These are phyloP conservation scores for Earliella scabrosa DNA, from an alignment of 1,284 basidiomycete genomes.

Conservation along the genomic window DNA sequence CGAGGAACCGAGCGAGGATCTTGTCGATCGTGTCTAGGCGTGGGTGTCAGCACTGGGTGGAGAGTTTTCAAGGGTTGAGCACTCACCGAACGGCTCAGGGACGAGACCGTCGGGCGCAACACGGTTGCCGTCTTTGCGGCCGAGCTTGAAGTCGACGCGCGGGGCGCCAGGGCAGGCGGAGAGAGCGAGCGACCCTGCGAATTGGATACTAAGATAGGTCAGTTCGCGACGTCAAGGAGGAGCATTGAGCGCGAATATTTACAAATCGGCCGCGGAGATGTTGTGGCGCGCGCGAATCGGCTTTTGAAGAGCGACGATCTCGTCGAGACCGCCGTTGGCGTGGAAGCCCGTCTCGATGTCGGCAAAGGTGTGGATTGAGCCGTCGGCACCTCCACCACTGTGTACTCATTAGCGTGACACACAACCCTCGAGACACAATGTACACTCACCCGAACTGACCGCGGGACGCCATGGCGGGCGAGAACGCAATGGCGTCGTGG, in stretches of 20 bases:
- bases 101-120: constrained; percentile 1
- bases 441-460: constrained; percentile 11
- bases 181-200: constrained; percentile 33
- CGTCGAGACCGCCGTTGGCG: neutral
- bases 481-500: constrained; percentile 29
- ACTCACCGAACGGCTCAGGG: constrained; percentile 1
- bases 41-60: neutral
- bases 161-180: constrained; percentile 33
- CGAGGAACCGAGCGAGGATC: constrained; percentile 8
- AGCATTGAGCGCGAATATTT: neutral
- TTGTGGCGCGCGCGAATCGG: constrained; percentile 1
- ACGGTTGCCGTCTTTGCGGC: constrained; percentile 11
- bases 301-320: constrained; percentile 2
- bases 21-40: neutral
- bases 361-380: neutral
- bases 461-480: neutral
- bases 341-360: constrained; percentile 1
- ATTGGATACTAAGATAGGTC: constrained; percentile 24
- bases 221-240: neutral
- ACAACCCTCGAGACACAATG: neutral
- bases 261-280: constrained; percentile 4
- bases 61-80: neutral
- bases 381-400: constrained; percentile 2
- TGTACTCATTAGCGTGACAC: neutral
- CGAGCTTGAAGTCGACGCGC: constrained; percentile 27